These are phyloP conservation scores for Suillus paluster DNA, from an alignment of 768 basidiomycete species.

Conservation along the genomic window DNA sequence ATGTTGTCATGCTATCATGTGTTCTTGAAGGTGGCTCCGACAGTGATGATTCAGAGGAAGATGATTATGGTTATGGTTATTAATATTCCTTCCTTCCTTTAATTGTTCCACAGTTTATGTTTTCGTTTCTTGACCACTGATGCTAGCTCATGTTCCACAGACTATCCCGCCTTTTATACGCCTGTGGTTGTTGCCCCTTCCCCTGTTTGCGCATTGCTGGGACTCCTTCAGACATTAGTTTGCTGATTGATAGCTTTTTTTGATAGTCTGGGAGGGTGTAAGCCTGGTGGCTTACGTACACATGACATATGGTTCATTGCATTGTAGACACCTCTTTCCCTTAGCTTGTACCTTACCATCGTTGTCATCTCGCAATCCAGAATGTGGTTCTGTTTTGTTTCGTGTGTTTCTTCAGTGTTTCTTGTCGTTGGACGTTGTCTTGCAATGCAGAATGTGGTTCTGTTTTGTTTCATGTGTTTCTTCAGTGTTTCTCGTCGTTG, in stretches of 20 bases:
- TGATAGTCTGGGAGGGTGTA: background rate
- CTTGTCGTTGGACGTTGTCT: no score
- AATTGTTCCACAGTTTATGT: background rate
- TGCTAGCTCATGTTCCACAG: background rate
- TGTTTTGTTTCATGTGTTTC: no score
- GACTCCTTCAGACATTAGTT: background rate
- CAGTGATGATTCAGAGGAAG: background rate
- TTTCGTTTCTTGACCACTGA: background rate
- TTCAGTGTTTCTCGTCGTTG: no score
- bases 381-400: no score
- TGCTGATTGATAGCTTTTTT: background rate
- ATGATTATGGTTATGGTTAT: background rate
- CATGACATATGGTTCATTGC: no score
- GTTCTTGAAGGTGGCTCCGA: background rate
- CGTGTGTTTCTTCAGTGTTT: no score
- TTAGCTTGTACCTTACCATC: no score
- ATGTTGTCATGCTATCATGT: background rate
- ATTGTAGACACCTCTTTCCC: background rate
- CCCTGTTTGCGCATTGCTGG: background rate
- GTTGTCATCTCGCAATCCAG: no score
- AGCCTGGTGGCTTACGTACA: no score
- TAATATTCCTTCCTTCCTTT: background rate
- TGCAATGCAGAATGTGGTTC: no score
- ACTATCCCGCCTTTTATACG: background rate
- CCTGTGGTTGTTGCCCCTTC: background rate